These are phyloP conservation scores for Angomonas ambiguus DNA, from an alignment of 208 protist species.

Conservation along the genomic window DNA sequence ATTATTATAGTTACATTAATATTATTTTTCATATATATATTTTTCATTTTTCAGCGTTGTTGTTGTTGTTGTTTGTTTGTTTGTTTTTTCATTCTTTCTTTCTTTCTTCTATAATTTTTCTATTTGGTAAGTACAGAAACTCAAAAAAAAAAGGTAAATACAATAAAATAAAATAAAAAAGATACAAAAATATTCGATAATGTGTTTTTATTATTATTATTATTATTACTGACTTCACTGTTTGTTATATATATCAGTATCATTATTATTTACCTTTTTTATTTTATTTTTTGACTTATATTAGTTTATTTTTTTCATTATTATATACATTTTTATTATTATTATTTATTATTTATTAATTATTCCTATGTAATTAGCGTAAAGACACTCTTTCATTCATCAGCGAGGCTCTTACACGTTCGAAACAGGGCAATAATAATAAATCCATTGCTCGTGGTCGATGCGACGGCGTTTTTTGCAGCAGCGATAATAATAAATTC, in stretches of 20 bases:
- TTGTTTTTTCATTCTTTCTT: no score
- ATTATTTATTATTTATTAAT: background rate
- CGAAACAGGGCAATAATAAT: slow-evolving; percentile 25
- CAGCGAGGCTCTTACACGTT: background rate
- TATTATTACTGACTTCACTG: background rate
- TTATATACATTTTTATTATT: background rate
- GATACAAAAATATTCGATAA: background rate
- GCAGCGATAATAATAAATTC: slow-evolving; percentile 37
- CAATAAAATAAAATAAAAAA: background rate
- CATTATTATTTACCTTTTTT: background rate
- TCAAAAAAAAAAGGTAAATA: slow-evolving; percentile 7
- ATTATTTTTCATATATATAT: background rate
- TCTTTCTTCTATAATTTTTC: background rate
- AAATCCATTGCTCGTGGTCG: slow-evolving; percentile 34
- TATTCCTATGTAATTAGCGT: no score
- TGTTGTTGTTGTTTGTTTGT: background rate
- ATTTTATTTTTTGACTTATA: background rate
- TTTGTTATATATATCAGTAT: slow-evolving; percentile 1
- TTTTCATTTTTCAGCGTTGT: background rate
- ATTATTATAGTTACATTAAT: background rate
- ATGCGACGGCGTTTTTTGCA: slow-evolving; percentile 30
- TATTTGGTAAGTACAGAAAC: background rate
- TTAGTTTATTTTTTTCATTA: slow-evolving; percentile 4
- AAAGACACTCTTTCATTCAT: background rate
- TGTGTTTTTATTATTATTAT: slow-evolving; percentile 3